A percentile compares a stretch with the other conserved stretches of the same genome.
Conservation (phyloP, 2,329 filamentous ascomycete species). For the Aspergillus ruber region DNA sequence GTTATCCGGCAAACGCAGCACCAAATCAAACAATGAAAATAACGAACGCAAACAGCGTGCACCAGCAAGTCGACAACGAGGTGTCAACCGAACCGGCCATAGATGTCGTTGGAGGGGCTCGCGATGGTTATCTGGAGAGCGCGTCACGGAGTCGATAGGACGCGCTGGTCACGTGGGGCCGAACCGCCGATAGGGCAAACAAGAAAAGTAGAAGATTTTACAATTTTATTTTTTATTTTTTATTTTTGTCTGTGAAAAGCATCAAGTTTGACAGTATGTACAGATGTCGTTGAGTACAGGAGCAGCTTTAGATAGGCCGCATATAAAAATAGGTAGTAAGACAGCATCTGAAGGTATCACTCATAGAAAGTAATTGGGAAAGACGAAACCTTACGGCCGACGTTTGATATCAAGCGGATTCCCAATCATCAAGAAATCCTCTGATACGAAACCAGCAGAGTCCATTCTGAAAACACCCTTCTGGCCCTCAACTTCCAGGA, state of each 20-base stretch:
- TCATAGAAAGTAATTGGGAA: background rate
- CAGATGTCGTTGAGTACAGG: background rate
- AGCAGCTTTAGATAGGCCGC: too few relatives aligned
- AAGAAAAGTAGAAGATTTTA: background rate
- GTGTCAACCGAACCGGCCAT: background rate
- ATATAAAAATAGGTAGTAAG: background rate
- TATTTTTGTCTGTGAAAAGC: too few relatives aligned
- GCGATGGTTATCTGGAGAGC: constrained; percentile 12
- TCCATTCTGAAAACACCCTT: constrained; percentile 33
- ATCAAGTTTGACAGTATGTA: background rate
- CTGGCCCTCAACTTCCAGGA: constrained; percentile 30
- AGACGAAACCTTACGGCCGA: background rate
- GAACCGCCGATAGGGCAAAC: background rate
- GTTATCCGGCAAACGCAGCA: constrained; percentile 19
- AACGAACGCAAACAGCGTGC: constrained; percentile 3
- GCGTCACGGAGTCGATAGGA: constrained; percentile 13
- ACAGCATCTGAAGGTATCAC: background rate
- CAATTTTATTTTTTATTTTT: too few relatives aligned
- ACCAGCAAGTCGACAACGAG: background rate
- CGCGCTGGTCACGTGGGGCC: constrained; percentile 24
- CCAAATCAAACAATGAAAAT: constrained; percentile 8
- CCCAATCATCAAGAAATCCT: constrained; percentile 29
- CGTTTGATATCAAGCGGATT: constrained; percentile 13
- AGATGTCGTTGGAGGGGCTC: constrained; percentile 16
- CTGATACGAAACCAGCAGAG: constrained; percentile 28